A percentile compares a stretch with the other conserved stretches of the same genome.
phyloP scores from a whole-genome alignment of 441 rosid species.

The Euphorbia schlechtendalii region DNA sequence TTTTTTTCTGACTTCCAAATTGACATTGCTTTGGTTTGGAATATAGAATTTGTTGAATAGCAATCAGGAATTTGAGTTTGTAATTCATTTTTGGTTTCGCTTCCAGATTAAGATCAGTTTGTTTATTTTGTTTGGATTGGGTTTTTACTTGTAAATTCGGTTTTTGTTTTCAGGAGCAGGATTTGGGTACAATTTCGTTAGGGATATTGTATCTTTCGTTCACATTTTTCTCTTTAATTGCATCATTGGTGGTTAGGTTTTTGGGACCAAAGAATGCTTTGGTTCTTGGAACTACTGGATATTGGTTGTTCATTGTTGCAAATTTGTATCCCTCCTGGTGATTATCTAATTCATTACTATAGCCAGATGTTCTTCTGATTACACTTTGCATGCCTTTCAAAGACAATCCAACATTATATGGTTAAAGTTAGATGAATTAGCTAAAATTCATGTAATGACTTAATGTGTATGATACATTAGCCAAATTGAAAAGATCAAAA shows the following conservation, averaged over 20 bases:
- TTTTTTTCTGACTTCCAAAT: too few relatives aligned
- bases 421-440: background rate
- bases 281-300: conserved; percentile 80
- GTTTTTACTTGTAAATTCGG: conserved; percentile 1
- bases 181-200: conserved; percentile 74
- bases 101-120: background rate
- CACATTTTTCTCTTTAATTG: conserved; percentile 68
- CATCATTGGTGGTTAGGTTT: conserved; percentile 70
- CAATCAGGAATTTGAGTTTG: background rate
- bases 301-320: conserved; percentile 85
- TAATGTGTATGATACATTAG: background rate
- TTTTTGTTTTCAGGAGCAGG: conserved; percentile 42
- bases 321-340: conserved; percentile 84
- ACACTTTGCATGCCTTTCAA: background rate
- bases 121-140: background rate
- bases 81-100: background rate
- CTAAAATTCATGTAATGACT: too few relatives aligned
- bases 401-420: background rate
- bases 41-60: conserved; percentile 3
- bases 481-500: background rate
- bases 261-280: conserved; percentile 83
- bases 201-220: conserved; percentile 88
- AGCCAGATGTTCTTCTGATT: background rate
- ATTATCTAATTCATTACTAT: conserved; percentile 7
- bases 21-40: too few relatives aligned